phyloP scores from a whole-genome alignment of 805 yeast species.

The Saccharomyces jurei region DNA sequence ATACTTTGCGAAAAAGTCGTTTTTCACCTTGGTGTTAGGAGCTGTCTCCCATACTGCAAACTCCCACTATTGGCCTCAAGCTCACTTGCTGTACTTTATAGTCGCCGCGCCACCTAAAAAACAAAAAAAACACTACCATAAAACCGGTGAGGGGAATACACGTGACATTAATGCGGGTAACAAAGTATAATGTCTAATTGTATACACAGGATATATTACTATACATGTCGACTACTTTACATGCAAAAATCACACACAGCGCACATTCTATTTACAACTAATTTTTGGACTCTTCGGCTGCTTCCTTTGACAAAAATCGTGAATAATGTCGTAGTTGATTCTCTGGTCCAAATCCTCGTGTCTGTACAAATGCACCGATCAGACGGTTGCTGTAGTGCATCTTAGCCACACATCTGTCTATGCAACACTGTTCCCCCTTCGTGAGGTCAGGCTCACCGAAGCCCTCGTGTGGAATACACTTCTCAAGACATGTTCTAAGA shows the following conservation, averaged over 20 bases:
- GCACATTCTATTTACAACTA: background rate
- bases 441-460: slow-evolving; percentile 78
- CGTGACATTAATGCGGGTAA: background rate
- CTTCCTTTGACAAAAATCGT: slow-evolving; percentile 5
- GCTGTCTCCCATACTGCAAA: background rate
- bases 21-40: background rate
- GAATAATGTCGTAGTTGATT: slow-evolving; percentile 34
- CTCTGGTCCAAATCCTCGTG: slow-evolving; percentile 39
- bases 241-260: background rate
- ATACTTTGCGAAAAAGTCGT: background rate
- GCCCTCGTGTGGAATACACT: slow-evolving; percentile 71
- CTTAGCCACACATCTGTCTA: slow-evolving; percentile 81
- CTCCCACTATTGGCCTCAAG: background rate
- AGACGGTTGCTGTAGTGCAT: slow-evolving; percentile 64
- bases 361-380: slow-evolving; percentile 47
- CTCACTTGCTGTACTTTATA: background rate
- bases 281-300: background rate
- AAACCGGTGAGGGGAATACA: background rate
- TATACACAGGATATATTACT: background rate
- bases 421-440: slow-evolving; percentile 76
- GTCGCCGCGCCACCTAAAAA: background rate
- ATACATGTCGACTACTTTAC: background rate
- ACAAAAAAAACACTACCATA: slow-evolving; percentile 4
- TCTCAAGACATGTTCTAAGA: slow-evolving; percentile 53
- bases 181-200: too few relatives aligned